Conservation (phyloP, 352 stramenopile species). For the Thalassiosira hispida region DNA sequence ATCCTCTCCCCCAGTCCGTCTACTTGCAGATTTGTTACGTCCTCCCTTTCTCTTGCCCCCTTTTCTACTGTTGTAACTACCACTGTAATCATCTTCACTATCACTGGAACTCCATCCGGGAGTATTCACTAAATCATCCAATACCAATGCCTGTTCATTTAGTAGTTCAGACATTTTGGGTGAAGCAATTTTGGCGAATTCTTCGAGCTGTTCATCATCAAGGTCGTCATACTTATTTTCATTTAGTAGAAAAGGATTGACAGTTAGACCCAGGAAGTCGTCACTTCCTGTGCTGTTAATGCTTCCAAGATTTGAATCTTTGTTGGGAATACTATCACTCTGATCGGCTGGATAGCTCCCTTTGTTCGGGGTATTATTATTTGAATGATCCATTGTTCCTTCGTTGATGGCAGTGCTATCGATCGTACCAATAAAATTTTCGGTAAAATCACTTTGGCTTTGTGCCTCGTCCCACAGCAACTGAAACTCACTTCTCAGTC, state of each 20-base stretch:
- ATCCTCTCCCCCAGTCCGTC: background rate
- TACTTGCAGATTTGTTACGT: background rate
- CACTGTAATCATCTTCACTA: slow-evolving; percentile 14
- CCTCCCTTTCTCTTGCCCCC: slow-evolving; percentile 10
- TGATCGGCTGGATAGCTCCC: too few relatives aligned
- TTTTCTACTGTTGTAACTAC: slow-evolving; percentile 5
- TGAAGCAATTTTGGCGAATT: slow-evolving; percentile 47
- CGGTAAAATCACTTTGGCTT: background rate
- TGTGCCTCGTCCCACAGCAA: too few relatives aligned
- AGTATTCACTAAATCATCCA: slow-evolving; percentile 44
- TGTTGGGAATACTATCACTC: background rate
- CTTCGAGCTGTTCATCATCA: slow-evolving; percentile 32
- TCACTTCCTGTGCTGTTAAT: background rate
- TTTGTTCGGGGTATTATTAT: too few relatives aligned
- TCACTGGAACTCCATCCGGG: slow-evolving; percentile 23
- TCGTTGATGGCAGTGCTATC: too few relatives aligned
- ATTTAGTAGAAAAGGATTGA: too few relatives aligned
- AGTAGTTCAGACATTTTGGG: slow-evolving; percentile 60
- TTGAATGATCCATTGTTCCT: too few relatives aligned
- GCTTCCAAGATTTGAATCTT: background rate
- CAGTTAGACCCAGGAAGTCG: background rate
- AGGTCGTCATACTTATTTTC: slow-evolving; percentile 27
- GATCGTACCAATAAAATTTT: too few relatives aligned
- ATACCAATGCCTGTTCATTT: slow-evolving; percentile 50
- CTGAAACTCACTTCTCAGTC: too few relatives aligned